These are phyloP conservation scores for Fusarium pseudonygamai DNA, from an alignment of 2,329 filamentous ascomycete genomes.

Conservation along the genomic window DNA sequence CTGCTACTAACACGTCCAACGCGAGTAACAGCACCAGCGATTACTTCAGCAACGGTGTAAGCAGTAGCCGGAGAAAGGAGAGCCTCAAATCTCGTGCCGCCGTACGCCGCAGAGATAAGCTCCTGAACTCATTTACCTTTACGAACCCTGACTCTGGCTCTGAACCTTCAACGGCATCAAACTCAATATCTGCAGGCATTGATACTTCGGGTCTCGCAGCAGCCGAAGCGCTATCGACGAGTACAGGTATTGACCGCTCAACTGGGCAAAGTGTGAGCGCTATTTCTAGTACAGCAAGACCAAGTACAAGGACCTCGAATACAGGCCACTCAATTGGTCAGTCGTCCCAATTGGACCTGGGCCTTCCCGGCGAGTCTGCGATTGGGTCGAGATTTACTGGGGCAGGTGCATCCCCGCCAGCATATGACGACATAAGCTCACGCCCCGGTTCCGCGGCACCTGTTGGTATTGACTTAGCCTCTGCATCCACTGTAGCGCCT, in stretches of 20 bases:
- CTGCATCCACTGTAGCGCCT: slow-evolving; percentile 33
- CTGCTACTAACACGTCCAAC: slow-evolving; percentile 10
- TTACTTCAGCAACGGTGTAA: slow-evolving; percentile 7
- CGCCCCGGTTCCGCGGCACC: slow-evolving; percentile 36
- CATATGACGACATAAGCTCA: slow-evolving; percentile 45
- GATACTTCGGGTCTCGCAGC: slow-evolving; percentile 19
- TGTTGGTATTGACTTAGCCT: slow-evolving; percentile 32
- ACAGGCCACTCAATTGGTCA: slow-evolving; percentile 19
- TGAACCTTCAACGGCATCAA: slow-evolving; percentile 5
- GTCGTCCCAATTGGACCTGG: slow-evolving; percentile 19
- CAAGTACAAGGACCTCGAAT: slow-evolving; percentile 5
- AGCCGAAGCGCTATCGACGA: slow-evolving; percentile 23
- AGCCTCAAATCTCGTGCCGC: slow-evolving; percentile 15
- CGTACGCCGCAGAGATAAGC: slow-evolving; percentile 25
- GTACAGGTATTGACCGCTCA: slow-evolving; percentile 25
- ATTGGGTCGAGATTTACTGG: slow-evolving; percentile 34
- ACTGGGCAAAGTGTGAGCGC: slow-evolving; percentile 24
- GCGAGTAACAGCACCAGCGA: slow-evolving; percentile 3
- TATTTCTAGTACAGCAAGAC: slow-evolving; percentile 11
- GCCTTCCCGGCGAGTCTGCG: slow-evolving; percentile 30
- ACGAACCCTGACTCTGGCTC: slow-evolving; percentile 14
- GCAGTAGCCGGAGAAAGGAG: slow-evolving; percentile 40
- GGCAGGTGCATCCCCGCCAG: slow-evolving; percentile 40
- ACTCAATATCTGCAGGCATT: neutral
- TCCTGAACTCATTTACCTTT: slow-evolving; percentile 21